A percentile compares a stretch with the other conserved stretches of the same genome.
These are phyloP conservation scores for Wallemia hederae DNA, from an alignment of 1,284 basidiomycete species.

Conservation along the genomic window DNA sequence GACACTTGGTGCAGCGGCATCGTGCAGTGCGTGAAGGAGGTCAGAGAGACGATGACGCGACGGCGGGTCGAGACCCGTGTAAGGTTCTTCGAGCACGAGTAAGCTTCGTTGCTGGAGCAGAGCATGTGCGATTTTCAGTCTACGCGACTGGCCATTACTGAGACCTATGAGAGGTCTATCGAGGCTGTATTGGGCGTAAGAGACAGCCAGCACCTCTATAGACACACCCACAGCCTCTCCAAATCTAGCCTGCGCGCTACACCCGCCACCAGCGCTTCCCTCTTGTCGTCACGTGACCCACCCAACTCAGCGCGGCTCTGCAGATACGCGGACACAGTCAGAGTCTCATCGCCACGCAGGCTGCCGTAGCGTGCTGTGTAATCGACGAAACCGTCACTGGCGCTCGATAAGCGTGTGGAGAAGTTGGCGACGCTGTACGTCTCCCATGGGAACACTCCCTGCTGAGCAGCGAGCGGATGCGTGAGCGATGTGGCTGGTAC, in stretches of 20 bases:
- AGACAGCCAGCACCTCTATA: neutral
- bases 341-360: constrained; percentile 50
- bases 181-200: constrained; percentile 14
- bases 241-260: constrained; percentile 29
- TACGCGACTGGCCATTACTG: constrained; percentile 69
- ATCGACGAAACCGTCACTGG: constrained; percentile 54
- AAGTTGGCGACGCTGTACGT: neutral
- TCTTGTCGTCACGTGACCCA: constrained; percentile 9
- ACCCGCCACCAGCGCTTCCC: constrained; percentile 21
- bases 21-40: constrained; percentile 32
- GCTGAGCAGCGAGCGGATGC: neutral
- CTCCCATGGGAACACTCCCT: neutral
- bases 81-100: constrained; percentile 55
- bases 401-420: constrained; percentile 2
- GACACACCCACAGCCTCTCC: constrained; percentile 16
- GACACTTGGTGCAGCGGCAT: constrained; percentile 21
- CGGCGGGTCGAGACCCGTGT: constrained; percentile 6
- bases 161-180: constrained; percentile 53
- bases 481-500: no score
- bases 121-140: constrained; percentile 55
- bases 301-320: constrained; percentile 14
- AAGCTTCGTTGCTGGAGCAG: constrained; percentile 38
- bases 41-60: constrained; percentile 25
- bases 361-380: constrained; percentile 70
- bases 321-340: constrained; percentile 30